Conservation (phyloP, 352 stramenopile species). For the Phytophthora pini region DNA sequence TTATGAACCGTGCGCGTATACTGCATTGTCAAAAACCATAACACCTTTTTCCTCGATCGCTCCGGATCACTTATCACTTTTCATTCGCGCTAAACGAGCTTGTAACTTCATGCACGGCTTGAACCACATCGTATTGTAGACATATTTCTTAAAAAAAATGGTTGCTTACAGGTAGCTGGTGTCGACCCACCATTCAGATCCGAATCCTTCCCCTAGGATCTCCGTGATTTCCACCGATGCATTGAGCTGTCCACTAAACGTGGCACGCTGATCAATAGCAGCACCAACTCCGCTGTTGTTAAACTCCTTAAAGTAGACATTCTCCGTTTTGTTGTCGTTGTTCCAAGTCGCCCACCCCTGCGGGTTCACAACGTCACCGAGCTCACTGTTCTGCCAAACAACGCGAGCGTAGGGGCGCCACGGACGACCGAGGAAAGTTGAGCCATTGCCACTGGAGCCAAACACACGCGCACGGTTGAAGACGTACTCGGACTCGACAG, state of each 20-base stretch:
- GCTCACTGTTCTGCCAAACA: conserved; percentile 16
- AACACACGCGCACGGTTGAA: conserved; percentile 16
- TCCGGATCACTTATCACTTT: too few species aligned
- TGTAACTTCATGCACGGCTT: too few species aligned
- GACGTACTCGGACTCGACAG: conserved; percentile 4
- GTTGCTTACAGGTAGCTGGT: conserved; percentile 4
- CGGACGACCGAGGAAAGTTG: conserved; percentile 17
- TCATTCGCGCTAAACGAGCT: too few species aligned
- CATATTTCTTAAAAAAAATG: too few species aligned
- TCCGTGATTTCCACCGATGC: conserved; percentile 10
- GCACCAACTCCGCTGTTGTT: conserved; percentile 1
- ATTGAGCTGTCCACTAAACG: conserved; percentile 16
- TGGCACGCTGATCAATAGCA: conserved; percentile 2
- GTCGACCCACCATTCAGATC: conserved; percentile 16
- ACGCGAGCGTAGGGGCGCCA: conserved; percentile 12
- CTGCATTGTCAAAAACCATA: too few species aligned
- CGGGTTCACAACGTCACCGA: conserved; percentile 9
- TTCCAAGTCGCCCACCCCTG: conserved; percentile 14
- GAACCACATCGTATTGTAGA: too few species aligned
- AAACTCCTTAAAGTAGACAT: conserved; percentile 18
- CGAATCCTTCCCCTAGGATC: conserved; percentile 5
- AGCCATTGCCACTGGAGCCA: conserved; percentile 2
- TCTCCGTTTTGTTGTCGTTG: background rate
- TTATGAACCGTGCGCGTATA: too few species aligned
- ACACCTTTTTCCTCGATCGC: too few species aligned